Evolutionary conservation across 495 filamentous ascomycete genomes (phyloP).

Genomic region (Trypethelium eluteriae): DNA sequence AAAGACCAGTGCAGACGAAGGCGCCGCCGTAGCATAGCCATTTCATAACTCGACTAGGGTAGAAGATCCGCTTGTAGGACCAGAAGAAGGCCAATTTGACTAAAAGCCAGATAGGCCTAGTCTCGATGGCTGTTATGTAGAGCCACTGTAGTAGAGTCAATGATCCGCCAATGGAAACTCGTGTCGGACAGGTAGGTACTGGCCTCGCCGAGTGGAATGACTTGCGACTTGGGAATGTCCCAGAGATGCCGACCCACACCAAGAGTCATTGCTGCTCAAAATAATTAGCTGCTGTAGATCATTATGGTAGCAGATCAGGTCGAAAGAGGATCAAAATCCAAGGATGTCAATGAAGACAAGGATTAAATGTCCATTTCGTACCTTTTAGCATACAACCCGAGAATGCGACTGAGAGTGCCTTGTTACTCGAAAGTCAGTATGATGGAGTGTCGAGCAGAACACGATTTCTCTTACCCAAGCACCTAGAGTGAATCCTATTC

Average conservation of each 20-base stretch:
- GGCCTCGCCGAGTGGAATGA: background rate
- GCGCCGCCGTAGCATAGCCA: conserved; percentile 1
- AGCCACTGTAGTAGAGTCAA: background rate
- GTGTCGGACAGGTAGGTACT: background rate
- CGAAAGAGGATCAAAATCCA: no score
- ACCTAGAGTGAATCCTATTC: background rate
- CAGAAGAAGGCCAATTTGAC: conserved; percentile 1
- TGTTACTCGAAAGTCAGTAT: no score
- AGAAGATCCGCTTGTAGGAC: conserved; percentile 4
- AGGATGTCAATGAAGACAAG: no score
- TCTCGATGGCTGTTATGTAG: background rate
- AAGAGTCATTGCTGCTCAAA: background rate
- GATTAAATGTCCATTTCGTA: no score
- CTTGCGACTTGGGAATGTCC: background rate
- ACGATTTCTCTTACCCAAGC: background rate
- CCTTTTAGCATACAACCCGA: no score
- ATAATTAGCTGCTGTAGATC: background rate
- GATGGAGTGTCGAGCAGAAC: no score
- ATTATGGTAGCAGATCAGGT: background rate
- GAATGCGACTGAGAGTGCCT: no score
- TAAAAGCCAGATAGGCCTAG: background rate
- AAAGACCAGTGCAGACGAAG: background rate
- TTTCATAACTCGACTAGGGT: background rate
- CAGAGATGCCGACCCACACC: background rate
- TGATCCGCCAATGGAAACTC: background rate